Evolutionary conservation across 768 basidiomycete species (phyloP), one percentile per base, ranked within the genome.

Genomic region (Phlebiopsis flavidoalba): DNA sequence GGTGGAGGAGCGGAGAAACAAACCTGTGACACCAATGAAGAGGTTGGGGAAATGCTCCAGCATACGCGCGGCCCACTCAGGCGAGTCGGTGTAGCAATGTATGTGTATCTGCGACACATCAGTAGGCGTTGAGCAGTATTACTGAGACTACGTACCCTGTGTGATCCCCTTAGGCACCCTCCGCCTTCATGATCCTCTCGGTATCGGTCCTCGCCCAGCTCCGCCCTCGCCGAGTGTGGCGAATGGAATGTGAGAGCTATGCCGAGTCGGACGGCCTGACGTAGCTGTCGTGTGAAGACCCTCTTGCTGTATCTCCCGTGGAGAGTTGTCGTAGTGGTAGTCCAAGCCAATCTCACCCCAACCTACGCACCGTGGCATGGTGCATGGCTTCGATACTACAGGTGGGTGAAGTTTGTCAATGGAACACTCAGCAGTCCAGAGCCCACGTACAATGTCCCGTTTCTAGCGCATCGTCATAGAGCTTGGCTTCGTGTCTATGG

Each of bases 261-360:
- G 2, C 80, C 78, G 0, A 91, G 77, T 17, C 75, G 72, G 5
- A 94, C 80, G 0, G 92, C 91, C 0, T 80, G 80, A 15, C 76
- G 76, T 6, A 94, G 80, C 70, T 95, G 93, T 8, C 87, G 76
- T 1, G 73, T 70, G 53, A 95, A 86, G 11, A 92, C 83, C n/a
- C 0, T 73, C 74, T 57, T 80, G 84, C 66, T 95, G 93, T 1
- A 86, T 66, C 0, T 82, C 79, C 10, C 87, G 83, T 0, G 91
- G 89, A 0, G 90, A 89, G 63, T 84, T 80, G 72, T 90, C 84
- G 71, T 93, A 91, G 70, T 93, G 89, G 65, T 91, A 93, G 63
- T 94, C 92, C 12, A 92, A 80, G 0, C 93, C 91, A 59, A 93
- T 93, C 68, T 95, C 93, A 0, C 93, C 93, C 86, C 88, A 89